Evolutionary conservation across 805 yeast genomes (phyloP), one percentile per base, ranked within the genome.

Genomic region (Jamesozyma hellenica): DNA sequence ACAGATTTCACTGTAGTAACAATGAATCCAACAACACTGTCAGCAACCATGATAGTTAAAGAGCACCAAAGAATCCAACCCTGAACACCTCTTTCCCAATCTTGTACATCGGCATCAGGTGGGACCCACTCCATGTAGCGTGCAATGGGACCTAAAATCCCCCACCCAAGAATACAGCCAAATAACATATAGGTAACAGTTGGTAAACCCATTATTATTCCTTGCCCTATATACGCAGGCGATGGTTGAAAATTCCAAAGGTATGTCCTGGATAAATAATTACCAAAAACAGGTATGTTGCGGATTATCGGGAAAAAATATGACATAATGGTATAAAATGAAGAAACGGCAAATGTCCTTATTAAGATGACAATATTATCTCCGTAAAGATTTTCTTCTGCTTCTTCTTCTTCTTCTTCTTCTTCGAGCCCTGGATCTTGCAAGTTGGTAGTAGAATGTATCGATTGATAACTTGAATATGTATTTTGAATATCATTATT

Each of bases 31-130:
- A 88, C 84, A 4, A 85, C 66, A 8, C 95, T 82, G 56, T 90
- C 98, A 36, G 85, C 79, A 15, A 90, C 85, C 98, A 90, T 90
- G 36, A 88, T 86, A 18, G 96, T 79, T 48, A 90, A 70, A 56
- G 94, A 79, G 40, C 87, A 68, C 98, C 98, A 90, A 57, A 90
- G 67, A 40, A 92, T 85, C 98, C 98, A 90, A 6, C 97, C 98
- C 55, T 90, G 96, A 1, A 88, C 83, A 3, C 97, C 97, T 19
- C 74, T 71, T 51, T 83, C 79, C 96, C 96, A 92, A 61, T 87
- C 95, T 33, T 56, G 51, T 19, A 54, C 57, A 55, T 82, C 92
- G 2, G 85, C 75, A 3, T 78, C 79, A 0, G 95, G 95, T 0
- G 87, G 79, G 0, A 95, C 94, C 96, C 97, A 92, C 4, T 78